Evolutionary conservation across 2,329 filamentous ascomycete species (phyloP), one percentile per base, ranked within the genome.

Genomic region (Phyllosticta citriasiana): DNA sequence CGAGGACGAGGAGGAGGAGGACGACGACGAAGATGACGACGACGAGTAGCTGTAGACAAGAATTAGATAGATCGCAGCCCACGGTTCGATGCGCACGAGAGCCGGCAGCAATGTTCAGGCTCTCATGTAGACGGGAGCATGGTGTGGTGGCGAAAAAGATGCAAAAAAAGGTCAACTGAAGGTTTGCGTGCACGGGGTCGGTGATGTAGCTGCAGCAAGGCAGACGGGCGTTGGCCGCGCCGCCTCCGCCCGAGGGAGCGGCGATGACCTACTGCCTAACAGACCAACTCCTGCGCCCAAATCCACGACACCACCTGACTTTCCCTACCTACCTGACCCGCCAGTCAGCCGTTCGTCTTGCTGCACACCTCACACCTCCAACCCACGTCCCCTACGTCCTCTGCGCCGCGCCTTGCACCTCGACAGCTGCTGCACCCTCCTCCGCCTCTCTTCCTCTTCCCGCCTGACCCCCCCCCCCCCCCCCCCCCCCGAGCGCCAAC

Each of bases 1-100:
- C 12, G 84, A 84, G 6, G 84, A 86, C 1, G 83, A 84, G 47
- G 78, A 79, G 6, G 78, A 79, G 9, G 72, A 70, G 0, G 74
- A 77, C 24, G 71, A 67, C 19, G 61, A 59, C 19, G 64, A 66
- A 2, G 66, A 68, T 2, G 64, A 66, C 12, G 59, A 60, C 14
- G 59, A 57, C 22, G 59, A 61, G 35, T 61, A 60, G 59, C 14
- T 47, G 40, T 47, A 47, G 40, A 5, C 40, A 47, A n/a, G n/a
- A 40, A 57, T 52, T 57, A 54, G 59, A 57, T 61, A 61, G 59
- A 24, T 10, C 12, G 27, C 19, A 9, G 27, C 27, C 59, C 54
- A 30, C 53, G 27, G 27, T 53, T 56, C 54, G 14, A 53, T 16
- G 22, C 58, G 58, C 24, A 9, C 35, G 27, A 35, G 52, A 10